These are phyloP conservation scores for Malassezia nana DNA, from an alignment of 1,284 basidiomycete genomes.

Conservation along the genomic window DNA sequence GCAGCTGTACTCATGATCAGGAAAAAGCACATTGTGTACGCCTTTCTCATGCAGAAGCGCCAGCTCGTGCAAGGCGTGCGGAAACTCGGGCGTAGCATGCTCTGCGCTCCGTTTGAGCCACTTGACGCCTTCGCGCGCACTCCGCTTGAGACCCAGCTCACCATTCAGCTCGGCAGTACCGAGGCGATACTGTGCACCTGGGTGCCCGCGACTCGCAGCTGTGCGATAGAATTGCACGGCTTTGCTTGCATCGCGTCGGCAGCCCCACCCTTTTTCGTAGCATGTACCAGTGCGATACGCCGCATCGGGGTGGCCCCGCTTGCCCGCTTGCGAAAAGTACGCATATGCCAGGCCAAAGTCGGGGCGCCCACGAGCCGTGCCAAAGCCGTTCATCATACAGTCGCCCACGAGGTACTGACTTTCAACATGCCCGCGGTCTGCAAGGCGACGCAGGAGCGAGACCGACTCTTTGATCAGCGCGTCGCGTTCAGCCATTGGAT, in stretches of 20 bases:
- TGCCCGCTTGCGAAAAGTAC: slow-evolving; percentile 86
- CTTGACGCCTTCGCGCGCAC: slow-evolving; percentile 90
- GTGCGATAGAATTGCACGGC: slow-evolving; percentile 85
- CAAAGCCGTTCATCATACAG: slow-evolving; percentile 93
- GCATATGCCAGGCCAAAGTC: slow-evolving; percentile 96
- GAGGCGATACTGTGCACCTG: slow-evolving; percentile 89
- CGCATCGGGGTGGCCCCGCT: slow-evolving; percentile 95
- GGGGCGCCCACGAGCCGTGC: slow-evolving; percentile 68
- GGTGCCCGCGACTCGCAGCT: slow-evolving; percentile 79
- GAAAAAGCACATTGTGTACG: slow-evolving; percentile 90
- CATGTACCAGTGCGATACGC: slow-evolving; percentile 92
- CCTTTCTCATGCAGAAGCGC: slow-evolving; percentile 88
- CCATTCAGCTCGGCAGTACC: slow-evolving; percentile 94
- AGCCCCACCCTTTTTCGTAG: slow-evolving; percentile 98
- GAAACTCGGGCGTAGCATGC: slow-evolving; percentile 66
- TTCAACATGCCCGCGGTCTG: slow-evolving; percentile 82
- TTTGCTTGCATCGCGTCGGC: slow-evolving; percentile 78
- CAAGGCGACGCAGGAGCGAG: slow-evolving; percentile 72
- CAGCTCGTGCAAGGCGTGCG: slow-evolving; percentile 89
- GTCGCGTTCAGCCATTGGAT: slow-evolving; percentile 32
- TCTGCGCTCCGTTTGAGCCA: slow-evolving; percentile 96
- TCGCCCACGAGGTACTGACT: slow-evolving; percentile 96
- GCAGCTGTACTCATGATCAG: slow-evolving; percentile 86
- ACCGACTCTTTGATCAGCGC: slow-evolving; percentile 85
- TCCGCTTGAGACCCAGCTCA: slow-evolving; percentile 73